A percentile compares a stretch with the other conserved stretches of the same genome.
phyloP scores from a whole-genome alignment of 805 yeast genomes.

The Peterozyma xylosa region DNA sequence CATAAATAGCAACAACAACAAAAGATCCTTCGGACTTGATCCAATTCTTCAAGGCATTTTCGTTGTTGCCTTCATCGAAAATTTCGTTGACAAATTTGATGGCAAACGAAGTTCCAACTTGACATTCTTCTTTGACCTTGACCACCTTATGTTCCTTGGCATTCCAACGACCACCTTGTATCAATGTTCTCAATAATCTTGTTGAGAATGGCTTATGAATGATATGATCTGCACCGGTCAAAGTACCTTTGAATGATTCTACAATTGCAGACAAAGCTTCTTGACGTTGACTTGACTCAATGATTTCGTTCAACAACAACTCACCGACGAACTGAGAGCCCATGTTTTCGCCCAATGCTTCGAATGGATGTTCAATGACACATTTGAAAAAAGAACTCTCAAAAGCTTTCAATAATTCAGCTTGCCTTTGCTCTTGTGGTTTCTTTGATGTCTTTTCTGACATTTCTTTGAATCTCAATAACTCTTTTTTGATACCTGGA shows the following conservation, averaged over 20 bases:
- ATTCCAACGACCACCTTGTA: slow-evolving; percentile 84
- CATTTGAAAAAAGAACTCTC: slow-evolving; percentile 57
- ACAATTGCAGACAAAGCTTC: slow-evolving; percentile 49
- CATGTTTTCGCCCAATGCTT: slow-evolving; percentile 56
- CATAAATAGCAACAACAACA: slow-evolving; percentile 73
- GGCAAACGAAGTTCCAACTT: slow-evolving; percentile 56
- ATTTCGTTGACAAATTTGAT: slow-evolving; percentile 32
- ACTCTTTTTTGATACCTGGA: slow-evolving; percentile 54
- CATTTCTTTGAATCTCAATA: slow-evolving; percentile 52
- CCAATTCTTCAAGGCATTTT: slow-evolving; percentile 55
- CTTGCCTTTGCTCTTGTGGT: slow-evolving; percentile 68
- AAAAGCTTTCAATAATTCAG: slow-evolving; percentile 58
- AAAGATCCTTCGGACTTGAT: slow-evolving; percentile 67
- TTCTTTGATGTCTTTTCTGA: slow-evolving; percentile 75
- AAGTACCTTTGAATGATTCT: slow-evolving; percentile 58
- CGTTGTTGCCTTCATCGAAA: slow-evolving; percentile 43
- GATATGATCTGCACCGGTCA: slow-evolving; percentile 59
- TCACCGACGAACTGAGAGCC: slow-evolving; percentile 84
- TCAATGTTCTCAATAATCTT: slow-evolving; percentile 65
- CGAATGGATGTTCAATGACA: slow-evolving; percentile 41
- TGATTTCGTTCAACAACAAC: slow-evolving; percentile 48
- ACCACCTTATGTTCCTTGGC: slow-evolving; percentile 47
- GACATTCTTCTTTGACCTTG: slow-evolving; percentile 34
- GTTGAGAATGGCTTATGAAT: slow-evolving; percentile 66
- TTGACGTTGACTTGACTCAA: slow-evolving; percentile 28